Evolutionary conservation across 495 filamentous ascomycete genomes (phyloP).

Genomic region (Tetracladium setigerum): DNA sequence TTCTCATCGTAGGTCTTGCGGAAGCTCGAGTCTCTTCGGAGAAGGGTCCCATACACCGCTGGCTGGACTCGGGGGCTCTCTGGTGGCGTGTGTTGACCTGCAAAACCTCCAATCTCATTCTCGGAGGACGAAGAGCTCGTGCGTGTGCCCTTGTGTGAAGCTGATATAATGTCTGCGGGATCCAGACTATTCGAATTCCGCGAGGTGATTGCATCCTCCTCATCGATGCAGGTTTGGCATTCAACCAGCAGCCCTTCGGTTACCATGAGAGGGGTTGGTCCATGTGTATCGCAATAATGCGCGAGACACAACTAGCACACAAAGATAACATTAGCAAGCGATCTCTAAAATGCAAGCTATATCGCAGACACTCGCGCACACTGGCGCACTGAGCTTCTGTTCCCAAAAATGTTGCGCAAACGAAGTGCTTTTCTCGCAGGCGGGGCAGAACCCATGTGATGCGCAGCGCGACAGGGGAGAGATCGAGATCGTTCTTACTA

Average conservation of each 20-base stretch:
- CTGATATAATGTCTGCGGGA: conserved; percentile 5
- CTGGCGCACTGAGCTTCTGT: background rate
- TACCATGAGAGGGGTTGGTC: conserved; percentile 90
- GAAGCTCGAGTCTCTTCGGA: conserved; percentile 41
- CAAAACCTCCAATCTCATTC: conserved; percentile 15
- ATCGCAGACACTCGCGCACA: background rate
- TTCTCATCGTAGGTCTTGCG: conserved; percentile 49
- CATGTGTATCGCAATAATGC: conserved; percentile 95
- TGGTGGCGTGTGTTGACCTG: conserved; percentile 41
- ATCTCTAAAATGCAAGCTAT: background rate
- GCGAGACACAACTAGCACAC: conserved; percentile 73
- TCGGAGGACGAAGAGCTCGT: conserved; percentile 18
- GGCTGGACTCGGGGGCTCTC: conserved; percentile 45
- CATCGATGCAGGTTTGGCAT: conserved; percentile 66
- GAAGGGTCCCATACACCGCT: conserved; percentile 20
- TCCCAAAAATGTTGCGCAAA: background rate
- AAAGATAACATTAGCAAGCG: background rate
- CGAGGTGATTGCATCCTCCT: conserved; percentile 12
- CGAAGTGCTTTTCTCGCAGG: background rate
- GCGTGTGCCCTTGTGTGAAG: background rate
- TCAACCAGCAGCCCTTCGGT: conserved; percentile 78
- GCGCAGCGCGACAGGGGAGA: background rate
- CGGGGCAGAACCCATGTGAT: background rate
- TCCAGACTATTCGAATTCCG: conserved; percentile 15
- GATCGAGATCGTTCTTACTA: too few species aligned